Conservation (phyloP, 2,329 filamentous ascomycete species). For the Aureobasidium musti region DNA sequence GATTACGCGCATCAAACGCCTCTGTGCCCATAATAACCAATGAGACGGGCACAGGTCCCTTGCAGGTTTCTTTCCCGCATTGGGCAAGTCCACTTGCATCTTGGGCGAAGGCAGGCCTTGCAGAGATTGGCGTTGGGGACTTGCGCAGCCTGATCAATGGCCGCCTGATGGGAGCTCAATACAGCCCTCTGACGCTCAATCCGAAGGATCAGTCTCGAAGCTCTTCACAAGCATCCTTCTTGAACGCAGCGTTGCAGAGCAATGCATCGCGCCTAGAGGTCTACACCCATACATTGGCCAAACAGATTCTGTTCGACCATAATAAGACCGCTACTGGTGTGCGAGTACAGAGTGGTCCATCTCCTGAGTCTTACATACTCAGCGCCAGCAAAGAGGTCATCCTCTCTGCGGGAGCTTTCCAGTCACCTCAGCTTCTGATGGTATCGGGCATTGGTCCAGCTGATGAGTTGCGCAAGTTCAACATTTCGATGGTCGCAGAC, state of each 20-base stretch:
- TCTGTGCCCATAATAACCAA: slow-evolving; percentile 35
- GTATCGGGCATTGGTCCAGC: slow-evolving; percentile 39
- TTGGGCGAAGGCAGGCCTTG: slow-evolving; percentile 37
- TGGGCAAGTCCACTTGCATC: slow-evolving; percentile 38
- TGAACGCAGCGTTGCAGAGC: slow-evolving; percentile 34
- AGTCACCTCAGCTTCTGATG: slow-evolving; percentile 33
- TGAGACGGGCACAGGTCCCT: slow-evolving; percentile 35
- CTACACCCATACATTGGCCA: slow-evolving; percentile 36
- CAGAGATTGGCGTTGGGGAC: slow-evolving; percentile 39
- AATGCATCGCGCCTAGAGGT: slow-evolving; percentile 35
- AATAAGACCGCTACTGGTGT: slow-evolving; percentile 35
- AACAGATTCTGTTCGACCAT: slow-evolving; percentile 40
- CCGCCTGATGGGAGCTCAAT: slow-evolving; percentile 32
- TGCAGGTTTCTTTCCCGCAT: slow-evolving; percentile 40
- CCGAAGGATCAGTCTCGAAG: slow-evolving; percentile 31
- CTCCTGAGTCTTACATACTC: slow-evolving; percentile 42
- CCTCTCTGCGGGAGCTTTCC: slow-evolving; percentile 38
- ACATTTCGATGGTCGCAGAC: slow-evolving; percentile 38
- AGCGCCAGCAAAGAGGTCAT: slow-evolving; percentile 43
- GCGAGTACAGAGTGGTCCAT: slow-evolving; percentile 35
- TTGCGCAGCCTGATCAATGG: slow-evolving; percentile 34
- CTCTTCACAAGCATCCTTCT: slow-evolving; percentile 38
- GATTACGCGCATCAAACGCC: slow-evolving; percentile 35
- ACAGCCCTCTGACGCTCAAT: slow-evolving; percentile 35
- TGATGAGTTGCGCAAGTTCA: slow-evolving; percentile 40